Evolutionary conservation across 2,329 filamentous ascomycete genomes (phyloP).

Genomic region (Colletotrichum siamense): DNA sequence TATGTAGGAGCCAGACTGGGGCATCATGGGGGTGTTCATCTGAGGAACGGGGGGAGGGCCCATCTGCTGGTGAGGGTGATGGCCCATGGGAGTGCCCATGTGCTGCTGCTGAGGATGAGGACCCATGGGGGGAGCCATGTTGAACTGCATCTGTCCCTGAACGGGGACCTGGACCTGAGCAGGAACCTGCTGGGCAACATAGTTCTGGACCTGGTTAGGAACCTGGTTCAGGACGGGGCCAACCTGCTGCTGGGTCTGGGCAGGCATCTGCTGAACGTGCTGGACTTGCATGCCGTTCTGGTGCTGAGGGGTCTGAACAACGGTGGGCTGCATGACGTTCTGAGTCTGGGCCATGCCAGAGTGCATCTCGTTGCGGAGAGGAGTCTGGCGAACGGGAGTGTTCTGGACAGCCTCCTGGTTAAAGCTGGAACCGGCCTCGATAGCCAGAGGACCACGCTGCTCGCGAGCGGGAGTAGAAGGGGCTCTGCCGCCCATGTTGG

Average conservation of each 20-base stretch:
- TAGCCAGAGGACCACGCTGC: conserved; percentile 1
- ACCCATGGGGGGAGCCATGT: background rate
- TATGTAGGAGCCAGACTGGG: background rate
- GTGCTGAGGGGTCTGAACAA: background rate
- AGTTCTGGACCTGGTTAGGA: background rate
- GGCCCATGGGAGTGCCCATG: background rate
- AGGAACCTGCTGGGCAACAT: background rate
- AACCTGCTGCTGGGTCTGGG: background rate
- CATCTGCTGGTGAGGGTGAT: background rate
- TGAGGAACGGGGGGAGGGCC: background rate
- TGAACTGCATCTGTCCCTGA: conserved; percentile 5
- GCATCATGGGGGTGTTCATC: conserved; percentile 9
- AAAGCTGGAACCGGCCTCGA: background rate
- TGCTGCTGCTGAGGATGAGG: background rate
- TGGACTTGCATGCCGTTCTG: background rate
- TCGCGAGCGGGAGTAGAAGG: conserved; percentile 13
- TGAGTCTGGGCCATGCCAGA: background rate
- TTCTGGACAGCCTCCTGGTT: background rate
- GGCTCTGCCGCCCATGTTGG: background rate
- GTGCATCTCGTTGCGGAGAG: background rate
- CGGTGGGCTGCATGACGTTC: background rate
- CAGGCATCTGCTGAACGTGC: background rate
- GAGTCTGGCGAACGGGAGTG: background rate
- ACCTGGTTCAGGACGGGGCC: background rate
- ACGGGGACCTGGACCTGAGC: background rate